phyloP scores from a whole-genome alignment of 805 yeast species.

The Dipodascus albidus region DNA sequence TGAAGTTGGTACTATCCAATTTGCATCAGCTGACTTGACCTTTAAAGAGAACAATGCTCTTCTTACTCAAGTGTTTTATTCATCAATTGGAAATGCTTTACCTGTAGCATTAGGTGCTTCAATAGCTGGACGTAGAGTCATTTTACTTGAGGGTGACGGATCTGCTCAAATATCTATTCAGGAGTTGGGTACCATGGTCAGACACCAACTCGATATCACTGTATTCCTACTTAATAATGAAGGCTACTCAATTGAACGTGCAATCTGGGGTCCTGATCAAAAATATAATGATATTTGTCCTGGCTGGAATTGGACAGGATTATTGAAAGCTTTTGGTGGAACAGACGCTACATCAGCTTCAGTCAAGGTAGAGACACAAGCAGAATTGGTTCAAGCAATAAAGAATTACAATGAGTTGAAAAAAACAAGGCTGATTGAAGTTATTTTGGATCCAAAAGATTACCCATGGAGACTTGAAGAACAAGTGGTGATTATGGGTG shows the following conservation, averaged over 20 bases:
- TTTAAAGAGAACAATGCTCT: constrained; percentile 42
- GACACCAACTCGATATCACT: constrained; percentile 51
- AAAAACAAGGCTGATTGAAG: constrained; percentile 44
- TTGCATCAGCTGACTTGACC: constrained; percentile 56
- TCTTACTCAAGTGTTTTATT: constrained; percentile 58
- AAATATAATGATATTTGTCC: constrained; percentile 74
- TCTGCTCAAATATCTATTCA: constrained; percentile 92
- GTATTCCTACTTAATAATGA: constrained; percentile 69
- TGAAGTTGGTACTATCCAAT: constrained; percentile 79
- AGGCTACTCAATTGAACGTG: constrained; percentile 86
- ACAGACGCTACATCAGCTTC: constrained; percentile 20
- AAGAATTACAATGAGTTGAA: constrained; percentile 10
- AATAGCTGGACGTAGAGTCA: constrained; percentile 56
- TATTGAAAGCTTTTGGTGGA: constrained; percentile 44
- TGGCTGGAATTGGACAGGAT: constrained; percentile 68
- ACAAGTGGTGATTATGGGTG: constrained; percentile 19
- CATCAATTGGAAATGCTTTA: constrained; percentile 81
- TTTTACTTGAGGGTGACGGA: constrained; percentile 83
- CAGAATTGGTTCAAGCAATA: constrained; percentile 30
- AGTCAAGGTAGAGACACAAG: constrained; percentile 27
- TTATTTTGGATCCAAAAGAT: constrained; percentile 46
- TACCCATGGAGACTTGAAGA: constrained; percentile 47
- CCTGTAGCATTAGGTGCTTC: constrained; percentile 82
- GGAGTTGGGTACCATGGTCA: constrained; percentile 58
- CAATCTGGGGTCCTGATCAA: constrained; percentile 67